A percentile compares a stretch with the other conserved stretches of the same genome.
Conservation (phyloP, 352 stramenopile species). For the Phytophthora pisi region DNA sequence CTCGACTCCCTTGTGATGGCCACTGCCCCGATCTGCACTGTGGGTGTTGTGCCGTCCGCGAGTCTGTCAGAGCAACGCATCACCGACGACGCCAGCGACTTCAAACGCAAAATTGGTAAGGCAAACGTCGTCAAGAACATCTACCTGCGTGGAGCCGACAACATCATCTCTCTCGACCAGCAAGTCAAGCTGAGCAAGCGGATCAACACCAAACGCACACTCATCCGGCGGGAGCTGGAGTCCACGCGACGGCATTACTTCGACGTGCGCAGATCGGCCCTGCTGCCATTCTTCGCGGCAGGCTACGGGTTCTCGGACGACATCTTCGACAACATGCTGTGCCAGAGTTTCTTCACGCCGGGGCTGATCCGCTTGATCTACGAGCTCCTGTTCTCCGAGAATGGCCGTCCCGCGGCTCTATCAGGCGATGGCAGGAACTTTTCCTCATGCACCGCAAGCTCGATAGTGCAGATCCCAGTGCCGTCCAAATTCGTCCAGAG, state of each 20-base stretch:
- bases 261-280: conserved; percentile 45
- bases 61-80: conserved; percentile 14
- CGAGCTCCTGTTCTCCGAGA: conserved; percentile 68
- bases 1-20: conserved; percentile 34
- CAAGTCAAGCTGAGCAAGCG: conserved; percentile 50
- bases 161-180: conserved; percentile 45
- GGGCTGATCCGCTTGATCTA: conserved; percentile 67
- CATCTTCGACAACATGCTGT: conserved; percentile 79
- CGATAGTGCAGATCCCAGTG: conserved; percentile 61
- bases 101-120: conserved; percentile 25
- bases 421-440: conserved; percentile 6
- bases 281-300: conserved; percentile 70
- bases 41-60: not conserved
- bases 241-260: conserved; percentile 45
- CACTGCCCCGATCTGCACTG: conserved; percentile 14
- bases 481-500: conserved; percentile 42
- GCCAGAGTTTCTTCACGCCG: conserved; percentile 72
- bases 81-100: conserved; percentile 18
- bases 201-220: conserved; percentile 42
- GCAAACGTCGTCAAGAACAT: conserved; percentile 37
- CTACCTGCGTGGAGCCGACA: conserved; percentile 32
- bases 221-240: conserved; percentile 51
- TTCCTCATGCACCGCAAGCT: conserved; percentile 41
- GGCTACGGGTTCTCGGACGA: conserved; percentile 68
- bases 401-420: conserved; percentile 36